phyloP scores from a whole-genome alignment of 768 basidiomycete genomes.

The Mycena olivaceomarginata region DNA sequence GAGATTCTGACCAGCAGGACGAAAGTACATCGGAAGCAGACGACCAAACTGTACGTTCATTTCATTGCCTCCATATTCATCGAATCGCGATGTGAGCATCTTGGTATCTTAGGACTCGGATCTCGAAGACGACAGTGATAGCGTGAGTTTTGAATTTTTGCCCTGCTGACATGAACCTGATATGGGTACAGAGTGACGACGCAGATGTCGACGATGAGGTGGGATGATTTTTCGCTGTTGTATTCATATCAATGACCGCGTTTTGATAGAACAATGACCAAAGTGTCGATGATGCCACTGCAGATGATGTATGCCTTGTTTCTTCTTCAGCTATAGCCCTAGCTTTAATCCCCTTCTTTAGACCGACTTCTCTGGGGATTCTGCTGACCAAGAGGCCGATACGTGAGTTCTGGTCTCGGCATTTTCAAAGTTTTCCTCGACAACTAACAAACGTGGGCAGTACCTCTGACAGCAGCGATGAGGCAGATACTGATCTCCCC shows the following conservation, averaged over 20 bases:
- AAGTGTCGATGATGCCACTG: not conserved
- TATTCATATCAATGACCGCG: too few species aligned
- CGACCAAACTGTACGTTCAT: not conserved
- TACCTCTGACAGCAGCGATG: not conserved
- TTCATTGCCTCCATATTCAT: not conserved
- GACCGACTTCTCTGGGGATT: not conserved
- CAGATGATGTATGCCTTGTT: not conserved
- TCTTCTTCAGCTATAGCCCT: not conserved
- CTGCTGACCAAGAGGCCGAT: not conserved
- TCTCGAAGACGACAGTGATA: not conserved
- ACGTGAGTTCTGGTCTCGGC: not conserved
- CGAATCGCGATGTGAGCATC: not conserved
- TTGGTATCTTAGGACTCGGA: not conserved
- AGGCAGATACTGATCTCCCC: not conserved
- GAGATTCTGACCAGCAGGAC: not conserved
- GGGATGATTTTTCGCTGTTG: not conserved
- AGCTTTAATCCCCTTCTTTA: not conserved
- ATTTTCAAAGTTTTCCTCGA: not conserved
- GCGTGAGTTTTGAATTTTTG: not conserved
- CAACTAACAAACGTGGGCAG: not conserved
- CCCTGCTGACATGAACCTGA: not conserved
- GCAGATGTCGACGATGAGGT: not conserved
- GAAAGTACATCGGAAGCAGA: not conserved
- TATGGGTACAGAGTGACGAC: not conserved
- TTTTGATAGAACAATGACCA: not conserved